These are phyloP conservation scores for Zarea fungicola DNA, from an alignment of 2,329 filamentous ascomycete species.

Conservation along the genomic window DNA sequence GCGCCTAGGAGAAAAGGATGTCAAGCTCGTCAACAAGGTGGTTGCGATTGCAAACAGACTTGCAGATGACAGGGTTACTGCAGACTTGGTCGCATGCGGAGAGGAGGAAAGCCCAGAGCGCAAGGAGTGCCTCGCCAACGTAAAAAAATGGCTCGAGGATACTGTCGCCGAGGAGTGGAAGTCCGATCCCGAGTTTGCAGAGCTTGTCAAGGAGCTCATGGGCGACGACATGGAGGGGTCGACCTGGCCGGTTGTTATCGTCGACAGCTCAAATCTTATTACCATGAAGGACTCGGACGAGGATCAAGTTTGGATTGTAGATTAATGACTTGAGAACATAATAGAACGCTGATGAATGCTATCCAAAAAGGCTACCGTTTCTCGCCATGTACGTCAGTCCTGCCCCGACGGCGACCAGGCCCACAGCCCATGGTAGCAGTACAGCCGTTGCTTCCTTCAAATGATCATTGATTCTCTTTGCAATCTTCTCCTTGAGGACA, in stretches of 20 bases:
- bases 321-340: neutral
- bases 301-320: conserved; percentile 6
- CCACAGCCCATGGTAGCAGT: no score
- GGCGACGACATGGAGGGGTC: conserved; percentile 8
- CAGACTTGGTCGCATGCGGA: neutral
- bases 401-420: no score
- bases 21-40: neutral
- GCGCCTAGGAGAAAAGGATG: neutral
- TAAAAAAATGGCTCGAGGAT: conserved; percentile 4
- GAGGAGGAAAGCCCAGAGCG: neutral
- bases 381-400: no score
- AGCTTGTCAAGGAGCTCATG: neutral
- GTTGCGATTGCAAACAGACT: conserved; percentile 1
- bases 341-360: no score
- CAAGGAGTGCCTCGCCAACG: neutral
- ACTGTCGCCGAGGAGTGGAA: neutral
- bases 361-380: no score
- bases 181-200: neutral
- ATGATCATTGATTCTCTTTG: no score
- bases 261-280: conserved; percentile 3
- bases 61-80: conserved; percentile 3
- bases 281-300: neutral
- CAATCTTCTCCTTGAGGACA: neutral
- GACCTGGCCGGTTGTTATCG: neutral
- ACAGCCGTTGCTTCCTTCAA: no score